Evolutionary conservation across 2,329 filamentous ascomycete genomes (phyloP).

Genomic region (Ceratocystis ficicola): DNA sequence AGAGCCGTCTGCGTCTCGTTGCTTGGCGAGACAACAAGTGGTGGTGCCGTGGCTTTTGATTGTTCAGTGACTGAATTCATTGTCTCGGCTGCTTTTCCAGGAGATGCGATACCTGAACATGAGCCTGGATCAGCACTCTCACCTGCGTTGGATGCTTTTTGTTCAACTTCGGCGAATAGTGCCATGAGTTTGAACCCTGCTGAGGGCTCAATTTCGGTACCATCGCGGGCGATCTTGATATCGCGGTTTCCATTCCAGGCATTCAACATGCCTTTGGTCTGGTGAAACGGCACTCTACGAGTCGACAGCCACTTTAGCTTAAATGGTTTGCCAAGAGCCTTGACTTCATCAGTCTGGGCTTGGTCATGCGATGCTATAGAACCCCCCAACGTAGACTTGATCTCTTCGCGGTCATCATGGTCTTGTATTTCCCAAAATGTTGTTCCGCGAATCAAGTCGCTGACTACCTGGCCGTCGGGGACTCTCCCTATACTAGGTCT

Average conservation of each 20-base stretch:
- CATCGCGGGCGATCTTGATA: conserved; percentile 90
- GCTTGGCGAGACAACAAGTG: background rate
- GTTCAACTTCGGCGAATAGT: conserved; percentile 55
- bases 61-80: background rate
- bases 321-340: conserved; percentile 62
- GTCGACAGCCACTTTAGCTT: conserved; percentile 83
- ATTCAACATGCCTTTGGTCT: conserved; percentile 75
- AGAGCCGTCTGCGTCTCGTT: background rate
- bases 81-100: background rate
- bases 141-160: conserved; percentile 23
- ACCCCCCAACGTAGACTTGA: background rate
- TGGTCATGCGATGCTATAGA: conserved; percentile 38
- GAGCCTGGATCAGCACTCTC: background rate
- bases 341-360: conserved; percentile 36
- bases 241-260: conserved; percentile 92
- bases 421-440: conserved; percentile 78
- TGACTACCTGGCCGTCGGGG: conserved; percentile 76
- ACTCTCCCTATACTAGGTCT: conserved; percentile 67
- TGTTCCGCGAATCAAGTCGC: conserved; percentile 84
- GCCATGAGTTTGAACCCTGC: conserved; percentile 65
- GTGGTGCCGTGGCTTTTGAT: background rate
- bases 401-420: conserved; percentile 31
- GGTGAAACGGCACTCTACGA: conserved; percentile 71
- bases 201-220: conserved; percentile 78
- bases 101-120: too few species aligned